Base-by-base conservation (phyloP, 805 yeast species). In the Clavispora santaluciae region DNA sequence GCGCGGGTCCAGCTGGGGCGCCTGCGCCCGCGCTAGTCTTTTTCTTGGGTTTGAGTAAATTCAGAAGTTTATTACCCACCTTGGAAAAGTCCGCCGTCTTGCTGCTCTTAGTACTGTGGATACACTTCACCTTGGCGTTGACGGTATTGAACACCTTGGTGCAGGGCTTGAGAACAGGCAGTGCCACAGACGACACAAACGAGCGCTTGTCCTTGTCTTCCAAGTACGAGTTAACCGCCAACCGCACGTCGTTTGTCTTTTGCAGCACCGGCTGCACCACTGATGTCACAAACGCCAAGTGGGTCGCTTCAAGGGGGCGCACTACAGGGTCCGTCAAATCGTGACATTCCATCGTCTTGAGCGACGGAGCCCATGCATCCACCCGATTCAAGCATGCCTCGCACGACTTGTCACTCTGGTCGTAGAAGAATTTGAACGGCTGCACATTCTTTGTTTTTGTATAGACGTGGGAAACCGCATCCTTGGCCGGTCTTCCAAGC, bases 281-380 rank as follows among this genome's bases (percentile, higher is more conserved):
- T 17, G 38, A 33, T 23, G 36, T 38, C 28, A 40, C 41, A 22
- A 45, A 33, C 30, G 70, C 72, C 28, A 64, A 64, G 22, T 63
- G 65, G 9, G 74, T 64, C n/a, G 68, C 64, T 26, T 64, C 68
- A 40, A 73, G 63, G 22, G 93, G 91, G 39, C 67, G 64, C 42
- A 75, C 68, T 20, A 77, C 56, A 2, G 75, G 66, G 36, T 70
- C 70, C 28, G 74, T 69, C 36, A 80, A 54, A 43, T 72, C 76
- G 36, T 66, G 63, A 56, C 70, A 70, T 38, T 77, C 75, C 23
- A 73, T 60, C 2, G 83, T 73, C 63, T 78, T 78, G 41, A 81
- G 61, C 28, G 68, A 65, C 3, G 95, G 95, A 16, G 78, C 64
- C 31, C 63, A 56, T 44, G 60, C 57, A 53, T 89, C 96, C 33